Evolutionary conservation across 202 grass and related monocot species (phyloP).

Genomic region (Cymbopogon flexuosus): DNA sequence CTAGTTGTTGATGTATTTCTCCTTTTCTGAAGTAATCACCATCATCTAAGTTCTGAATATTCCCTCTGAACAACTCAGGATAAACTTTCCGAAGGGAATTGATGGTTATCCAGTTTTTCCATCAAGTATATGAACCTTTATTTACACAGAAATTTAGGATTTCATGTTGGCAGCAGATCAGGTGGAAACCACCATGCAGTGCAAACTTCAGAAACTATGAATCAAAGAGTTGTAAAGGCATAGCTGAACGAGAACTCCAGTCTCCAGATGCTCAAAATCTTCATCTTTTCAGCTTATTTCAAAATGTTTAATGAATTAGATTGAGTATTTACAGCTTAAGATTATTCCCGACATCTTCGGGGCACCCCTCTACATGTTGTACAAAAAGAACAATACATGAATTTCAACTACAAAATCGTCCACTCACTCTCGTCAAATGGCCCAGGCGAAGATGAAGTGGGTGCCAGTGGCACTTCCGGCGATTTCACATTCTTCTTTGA

Average conservation of each 20-base stretch:
- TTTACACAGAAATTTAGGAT: no score
- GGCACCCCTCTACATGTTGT: slow-evolving; percentile 31
- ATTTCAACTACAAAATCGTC: slow-evolving; percentile 53
- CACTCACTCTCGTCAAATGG: slow-evolving; percentile 64
- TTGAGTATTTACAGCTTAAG: slow-evolving; percentile 48
- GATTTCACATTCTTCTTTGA: slow-evolving; percentile 63
- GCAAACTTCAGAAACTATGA: no score
- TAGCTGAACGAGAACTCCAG: neutral
- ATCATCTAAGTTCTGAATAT: no score
- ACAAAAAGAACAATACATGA: slow-evolving; percentile 24
- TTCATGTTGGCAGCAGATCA: no score
- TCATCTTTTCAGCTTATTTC: slow-evolving; percentile 31
- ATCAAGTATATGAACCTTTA: no score
- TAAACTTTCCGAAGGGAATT: no score
- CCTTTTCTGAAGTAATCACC: no score
- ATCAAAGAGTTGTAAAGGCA: neutral
- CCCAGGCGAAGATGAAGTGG: slow-evolving; percentile 16
- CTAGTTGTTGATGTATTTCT: no score
- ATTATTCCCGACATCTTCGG: neutral
- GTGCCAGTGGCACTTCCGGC: slow-evolving; percentile 15
- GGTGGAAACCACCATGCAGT: no score
- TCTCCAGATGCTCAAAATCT: neutral
- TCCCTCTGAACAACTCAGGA: no score
- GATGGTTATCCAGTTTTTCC: no score
- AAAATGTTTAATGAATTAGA: slow-evolving; percentile 31